Evolutionary conservation across 371 early-diverging fungal genomes (phyloP), one percentile per base, ranked within the genome.

Genomic region (Haplosporangium sp.): DNA sequence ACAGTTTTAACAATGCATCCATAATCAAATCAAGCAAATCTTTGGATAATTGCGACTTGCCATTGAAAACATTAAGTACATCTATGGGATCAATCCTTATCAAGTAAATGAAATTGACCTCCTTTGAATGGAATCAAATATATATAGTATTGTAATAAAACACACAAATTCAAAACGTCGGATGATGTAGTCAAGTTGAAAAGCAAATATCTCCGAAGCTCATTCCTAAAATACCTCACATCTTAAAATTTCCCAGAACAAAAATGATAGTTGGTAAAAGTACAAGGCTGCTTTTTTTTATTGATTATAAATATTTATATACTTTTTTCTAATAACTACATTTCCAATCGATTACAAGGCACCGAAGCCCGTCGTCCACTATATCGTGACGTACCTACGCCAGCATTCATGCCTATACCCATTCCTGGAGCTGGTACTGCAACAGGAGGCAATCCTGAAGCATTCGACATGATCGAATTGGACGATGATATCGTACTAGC

Each of bases 271-370:
- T 27, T 27, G 27, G 27, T 27, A 27, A 27, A 27, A 20, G 19
- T 15, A 11, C 47, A 27, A 0, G 8, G 27, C 27, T 27, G 27
- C 38, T 66, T 60, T 15, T 10, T 48, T 48, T 50, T 52, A 1
- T 15, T 65, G 27, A 27, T 27, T 27, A 27, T 27, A 27, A 27
- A 27, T 27, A 27, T 27, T 27, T 27, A 27, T 27, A 27, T 27
- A 27, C 27, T 37, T 48, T 60, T 61, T 47, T 59, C 10, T 72
- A 53, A 56, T 20, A 17, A 2, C 56, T 71, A 79, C 79, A 79
- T 79, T 47, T 79, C 79, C 48, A 79, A 45, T n/a, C 79, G 71
- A 38, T 79, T 79, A 35, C 71, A 67, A 9, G 79, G 79, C 74
- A 79, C 67, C 11, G 81, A 79, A 35, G 74, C 81, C n/a, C 81